Evolutionary conservation across 139 green algal species (phyloP).

Genomic region (Desmodesmus armatus): DNA sequence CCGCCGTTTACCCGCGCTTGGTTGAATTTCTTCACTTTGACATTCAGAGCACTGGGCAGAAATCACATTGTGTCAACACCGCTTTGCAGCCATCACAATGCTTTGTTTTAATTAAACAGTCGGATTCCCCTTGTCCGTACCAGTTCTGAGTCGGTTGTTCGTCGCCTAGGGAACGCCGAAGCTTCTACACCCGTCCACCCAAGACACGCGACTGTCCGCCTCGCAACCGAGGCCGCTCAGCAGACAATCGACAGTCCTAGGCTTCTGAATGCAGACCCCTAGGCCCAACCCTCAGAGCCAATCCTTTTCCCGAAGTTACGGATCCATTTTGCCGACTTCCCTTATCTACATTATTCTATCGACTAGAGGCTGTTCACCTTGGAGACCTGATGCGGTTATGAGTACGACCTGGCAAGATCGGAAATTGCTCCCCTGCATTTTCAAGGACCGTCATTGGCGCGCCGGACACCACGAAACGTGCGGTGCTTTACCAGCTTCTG

Average conservation of each 20-base stretch:
- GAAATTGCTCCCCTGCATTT: conserved; percentile 86
- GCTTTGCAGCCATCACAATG: conserved; percentile 92
- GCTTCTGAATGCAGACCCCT: conserved; percentile 77
- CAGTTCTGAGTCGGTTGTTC: conserved; percentile 96
- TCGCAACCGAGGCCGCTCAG: conserved; percentile 70
- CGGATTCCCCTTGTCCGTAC: conserved; percentile 96
- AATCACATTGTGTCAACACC: conserved; percentile 98
- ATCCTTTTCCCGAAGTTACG: conserved; percentile 97
- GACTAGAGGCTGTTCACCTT: conserved; percentile 97
- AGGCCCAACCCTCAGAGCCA: conserved; percentile 93
- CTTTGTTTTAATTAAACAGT: conserved; percentile 99
- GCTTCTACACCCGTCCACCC: conserved; percentile 73
- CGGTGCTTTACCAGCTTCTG: conserved; percentile 88
- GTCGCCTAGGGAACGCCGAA: conserved; percentile 78
- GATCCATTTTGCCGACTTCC: conserved; percentile 97
- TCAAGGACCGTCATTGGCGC: conserved; percentile 90
- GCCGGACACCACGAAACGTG: conserved; percentile 88
- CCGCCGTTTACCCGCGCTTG: conserved; percentile 11
- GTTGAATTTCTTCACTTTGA: neutral
- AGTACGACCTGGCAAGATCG: conserved; percentile 88
- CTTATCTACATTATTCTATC: conserved; percentile 97
- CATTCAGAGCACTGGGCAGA: conserved; percentile 93
- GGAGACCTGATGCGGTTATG: conserved; percentile 98
- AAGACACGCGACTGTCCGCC: conserved; percentile 71
- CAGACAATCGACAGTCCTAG: conserved; percentile 75